These are phyloP conservation scores for Grosmannia penicillata DNA, from an alignment of 2,329 filamentous ascomycete genomes.

Conservation along the genomic window DNA sequence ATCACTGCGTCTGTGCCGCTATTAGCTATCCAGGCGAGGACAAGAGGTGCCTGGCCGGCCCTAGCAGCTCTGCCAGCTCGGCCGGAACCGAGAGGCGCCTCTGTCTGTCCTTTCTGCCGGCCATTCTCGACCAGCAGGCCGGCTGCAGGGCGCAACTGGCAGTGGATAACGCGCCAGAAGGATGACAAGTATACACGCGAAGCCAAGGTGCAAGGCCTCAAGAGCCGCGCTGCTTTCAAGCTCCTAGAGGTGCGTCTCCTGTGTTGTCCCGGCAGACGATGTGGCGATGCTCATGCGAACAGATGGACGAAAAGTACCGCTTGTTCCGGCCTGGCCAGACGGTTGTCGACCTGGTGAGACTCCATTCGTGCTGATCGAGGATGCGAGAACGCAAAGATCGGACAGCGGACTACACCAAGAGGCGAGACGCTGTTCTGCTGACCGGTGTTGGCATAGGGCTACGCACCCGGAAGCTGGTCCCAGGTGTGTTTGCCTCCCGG, in stretches of 20 bases:
- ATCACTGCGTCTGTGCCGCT: no score
- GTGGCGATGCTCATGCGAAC: background rate
- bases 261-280: background rate
- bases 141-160: conserved; percentile 42
- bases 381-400: no score
- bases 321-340: conserved; percentile 72
- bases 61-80: no score
- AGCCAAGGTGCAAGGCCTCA: conserved; percentile 66
- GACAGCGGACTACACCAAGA: no score
- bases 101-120: background rate
- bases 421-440: background rate
- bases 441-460: conserved; percentile 44
- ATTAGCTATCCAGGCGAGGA: no score
- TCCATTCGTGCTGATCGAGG: background rate
- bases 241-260: conserved; percentile 52
- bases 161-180: conserved; percentile 71
- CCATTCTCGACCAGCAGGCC: background rate
- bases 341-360: conserved; percentile 69
- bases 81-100: background rate
- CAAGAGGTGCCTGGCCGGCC: no score
- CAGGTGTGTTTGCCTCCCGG: conserved; percentile 27
- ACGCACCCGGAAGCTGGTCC: conserved; percentile 61
- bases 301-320: conserved; percentile 72
- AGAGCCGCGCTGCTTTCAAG: conserved; percentile 88
- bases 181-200: conserved; percentile 58